These are phyloP conservation scores for Ustilago loliicola DNA, from an alignment of 1,284 basidiomycete species.

Conservation along the genomic window DNA sequence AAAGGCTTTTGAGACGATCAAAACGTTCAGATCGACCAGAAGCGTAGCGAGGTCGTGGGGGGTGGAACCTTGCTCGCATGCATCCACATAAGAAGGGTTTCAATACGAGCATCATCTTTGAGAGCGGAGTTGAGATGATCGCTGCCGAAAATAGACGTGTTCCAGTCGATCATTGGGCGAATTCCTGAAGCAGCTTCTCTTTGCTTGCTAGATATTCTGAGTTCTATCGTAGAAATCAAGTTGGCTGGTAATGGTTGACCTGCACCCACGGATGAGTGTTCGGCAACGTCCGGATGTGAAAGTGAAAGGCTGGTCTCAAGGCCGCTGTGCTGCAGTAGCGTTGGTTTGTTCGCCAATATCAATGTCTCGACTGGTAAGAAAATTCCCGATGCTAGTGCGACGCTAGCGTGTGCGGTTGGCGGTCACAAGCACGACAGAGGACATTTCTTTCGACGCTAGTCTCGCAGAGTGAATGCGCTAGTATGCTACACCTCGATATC, in stretches of 20 bases:
- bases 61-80: background rate
- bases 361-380: background rate
- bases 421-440: background rate
- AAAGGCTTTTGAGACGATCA: slow-evolving; percentile 1
- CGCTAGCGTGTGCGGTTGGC: background rate
- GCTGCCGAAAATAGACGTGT: background rate
- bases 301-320: background rate
- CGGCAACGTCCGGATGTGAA: background rate
- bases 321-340: background rate
- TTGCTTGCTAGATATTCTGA: too few relatives aligned
- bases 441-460: background rate
- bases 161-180: background rate
- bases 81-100: background rate
- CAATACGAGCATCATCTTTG: background rate
- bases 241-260: background rate
- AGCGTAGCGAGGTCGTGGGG: background rate
- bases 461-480: background rate
- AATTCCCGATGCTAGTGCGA: slow-evolving; percentile 6
- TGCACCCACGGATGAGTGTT: background rate
- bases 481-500: background rate
- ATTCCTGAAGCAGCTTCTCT: background rate
- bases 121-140: slow-evolving; percentile 3
- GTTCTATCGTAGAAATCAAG: too few relatives aligned
- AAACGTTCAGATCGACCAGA: background rate
- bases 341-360: background rate